Base-by-base conservation (phyloP, 176 grass and related monocot genomes). In the Oryza glaberrima region DNA sequence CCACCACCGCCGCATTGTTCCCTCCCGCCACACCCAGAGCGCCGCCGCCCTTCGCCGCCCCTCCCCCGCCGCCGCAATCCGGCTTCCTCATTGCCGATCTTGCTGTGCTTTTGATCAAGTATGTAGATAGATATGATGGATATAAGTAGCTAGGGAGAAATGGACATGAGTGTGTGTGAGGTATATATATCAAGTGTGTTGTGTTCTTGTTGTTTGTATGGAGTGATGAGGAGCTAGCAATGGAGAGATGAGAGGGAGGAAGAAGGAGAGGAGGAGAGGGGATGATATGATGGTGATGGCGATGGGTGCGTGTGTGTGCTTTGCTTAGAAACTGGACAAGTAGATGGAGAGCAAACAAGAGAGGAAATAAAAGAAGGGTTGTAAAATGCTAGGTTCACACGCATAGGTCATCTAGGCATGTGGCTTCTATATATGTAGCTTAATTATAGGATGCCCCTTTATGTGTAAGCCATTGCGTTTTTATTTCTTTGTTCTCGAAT, bases 271-370 rank as follows among this genome's bases (percentile, higher is more conserved):
- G 72, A 72, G 64, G 86, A 44, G 47, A 83, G 90, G 38, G 77
- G 85, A 88, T 92, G 78, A 90, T 82, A 96, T 89, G 88, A 98
- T 92, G 88, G 86, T 77, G 93, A 95, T 94, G 91, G 90, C 49
- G 91, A 94, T 80, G 78, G 86, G 87, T 19, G 64, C 36, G 36
- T 38, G 36, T 74, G 83, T 83, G 89, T 88, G 90, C 93, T 94
- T 96, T 99, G 93, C 96, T 95, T 99, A 87, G 72, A 99, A 98
- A 88, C 48, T 82, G 83, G 90, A 92, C 81, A 94, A 98, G 73
- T 71, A 72, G 72, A 70, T 58, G 38, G 46, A 71, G 76, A 87
- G 86, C 40, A 46, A 46, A 70, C 48, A 70, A 51, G 63, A 63
- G 72, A 19, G 70, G 17, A 60, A 72, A 41, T 41, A 26, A 14